Conservation (phyloP, 2,329 filamentous ascomycete genomes). For the Talaromyces amestolkiae region DNA sequence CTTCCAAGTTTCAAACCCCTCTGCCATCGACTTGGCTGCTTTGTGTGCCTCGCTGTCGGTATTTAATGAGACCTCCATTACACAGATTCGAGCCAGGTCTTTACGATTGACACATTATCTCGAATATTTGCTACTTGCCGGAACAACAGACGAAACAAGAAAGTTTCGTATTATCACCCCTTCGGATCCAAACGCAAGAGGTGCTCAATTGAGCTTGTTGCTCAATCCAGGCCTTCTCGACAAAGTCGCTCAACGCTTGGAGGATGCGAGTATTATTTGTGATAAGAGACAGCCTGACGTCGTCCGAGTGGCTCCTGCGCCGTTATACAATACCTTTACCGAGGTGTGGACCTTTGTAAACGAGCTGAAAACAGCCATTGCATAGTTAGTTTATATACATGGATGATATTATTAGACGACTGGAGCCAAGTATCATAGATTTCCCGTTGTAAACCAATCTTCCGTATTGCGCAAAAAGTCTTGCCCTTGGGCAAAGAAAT, state of each 20-base stretch:
- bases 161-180: conserved; percentile 68
- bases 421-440: conserved; percentile 25
- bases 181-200: conserved; percentile 61
- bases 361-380: conserved; percentile 31
- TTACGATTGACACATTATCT: conserved; percentile 72
- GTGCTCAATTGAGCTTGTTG: conserved; percentile 73
- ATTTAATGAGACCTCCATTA: conserved; percentile 69
- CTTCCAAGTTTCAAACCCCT: conserved; percentile 78
- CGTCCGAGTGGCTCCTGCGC: conserved; percentile 75
- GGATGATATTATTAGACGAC: not conserved
- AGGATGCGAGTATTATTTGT: conserved; percentile 69
- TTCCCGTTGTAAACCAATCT: conserved; percentile 36
- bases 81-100: conserved; percentile 65
- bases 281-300: conserved; percentile 84
- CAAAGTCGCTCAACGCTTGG: conserved; percentile 61
- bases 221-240: conserved; percentile 70
- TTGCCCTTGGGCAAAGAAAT: conserved; percentile 49
- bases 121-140: conserved; percentile 59
- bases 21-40: conserved; percentile 70
- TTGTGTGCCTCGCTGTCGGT: conserved; percentile 69
- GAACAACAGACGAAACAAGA: conserved; percentile 33
- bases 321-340: conserved; percentile 75
- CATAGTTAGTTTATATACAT: not conserved
- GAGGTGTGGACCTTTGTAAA: conserved; percentile 63
- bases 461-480: conserved; percentile 42